Evolutionary conservation across 805 yeast species (phyloP), one percentile per base, ranked within the genome.

Genomic region (Diddensiella caesifluorescens): DNA sequence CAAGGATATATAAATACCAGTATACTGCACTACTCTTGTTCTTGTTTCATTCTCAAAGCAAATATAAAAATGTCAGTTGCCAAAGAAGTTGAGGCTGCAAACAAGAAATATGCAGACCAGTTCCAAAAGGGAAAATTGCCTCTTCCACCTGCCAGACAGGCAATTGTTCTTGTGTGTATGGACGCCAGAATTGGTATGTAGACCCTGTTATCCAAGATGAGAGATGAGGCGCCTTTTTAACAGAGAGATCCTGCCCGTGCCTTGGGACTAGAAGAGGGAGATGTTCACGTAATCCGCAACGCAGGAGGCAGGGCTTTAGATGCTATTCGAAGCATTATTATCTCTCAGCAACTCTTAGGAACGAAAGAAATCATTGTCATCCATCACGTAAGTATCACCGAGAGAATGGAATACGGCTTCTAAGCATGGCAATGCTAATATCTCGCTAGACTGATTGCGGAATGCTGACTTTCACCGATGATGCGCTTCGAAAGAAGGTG

Each of bases 251-350:
- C 70, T 6, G 67, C 69, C 1, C 57, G 48, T 15, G 54, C 61
- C 3, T 47, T 65, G 13, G 70, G 70, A 5, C 44, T 66, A 19
- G 51, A 61, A 20, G 65, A 61, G 47, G 72, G 71, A 15, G 72
- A 68, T 37, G 70, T 67, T 5, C 72, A 68, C 52, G 69, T 68
- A 4, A 64, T 68, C 26, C 56, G 71, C 48, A 68, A 68, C 46
- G 72, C 72, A 10, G 72, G 72, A 10, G 72, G 72, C 2, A 52
- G 71, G 47, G 63, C 70, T 1, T 44, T 59, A 21, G 41, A 38
- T 4, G 69, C 69, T 2, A 52, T 68, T 25, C 46, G 72, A 15
- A 57, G 65, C 45, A 47, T 68, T 18, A 62, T 67, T 15, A 67
- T 68, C 38, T 66, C 70, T 7, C 71, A 68, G 49, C 52, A 63